These are phyloP conservation scores for Euphrasia arctica DNA, from an alignment of 305 asterid species.

Conservation along the genomic window DNA sequence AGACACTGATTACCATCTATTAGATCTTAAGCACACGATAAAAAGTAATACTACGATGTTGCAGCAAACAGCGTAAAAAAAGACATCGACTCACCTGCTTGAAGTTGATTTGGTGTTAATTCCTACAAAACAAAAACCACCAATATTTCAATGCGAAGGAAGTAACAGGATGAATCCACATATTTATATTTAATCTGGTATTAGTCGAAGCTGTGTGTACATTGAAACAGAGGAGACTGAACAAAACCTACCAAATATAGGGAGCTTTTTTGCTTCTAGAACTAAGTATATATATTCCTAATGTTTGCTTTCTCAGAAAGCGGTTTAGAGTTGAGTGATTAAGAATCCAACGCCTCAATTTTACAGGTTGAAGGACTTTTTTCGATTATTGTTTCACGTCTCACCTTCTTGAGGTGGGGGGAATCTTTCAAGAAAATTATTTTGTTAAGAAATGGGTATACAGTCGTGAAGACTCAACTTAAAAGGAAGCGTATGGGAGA, in stretches of 20 bases:
- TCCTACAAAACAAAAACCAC: slow-evolving; percentile 55
- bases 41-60: slow-evolving; percentile 5
- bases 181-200: slow-evolving; percentile 6
- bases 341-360: background rate
- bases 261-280: slow-evolving; percentile 15
- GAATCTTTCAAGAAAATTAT: background rate
- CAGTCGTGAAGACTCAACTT: slow-evolving; percentile 7
- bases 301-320: background rate
- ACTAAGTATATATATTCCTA: background rate
- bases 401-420: background rate
- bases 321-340: background rate
- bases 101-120: slow-evolving; percentile 91
- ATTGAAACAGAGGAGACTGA: slow-evolving; percentile 11
- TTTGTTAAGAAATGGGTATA: background rate
- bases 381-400: background rate
- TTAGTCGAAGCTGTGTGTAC: background rate
- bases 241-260: slow-evolving; percentile 11
- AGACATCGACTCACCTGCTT: slow-evolving; percentile 50
- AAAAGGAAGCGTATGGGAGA: slow-evolving; percentile 22
- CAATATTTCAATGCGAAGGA: slow-evolving; percentile 15
- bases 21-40: slow-evolving; percentile 13
- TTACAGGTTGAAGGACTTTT: background rate
- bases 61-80: slow-evolving; percentile 7
- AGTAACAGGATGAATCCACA: slow-evolving; percentile 20
- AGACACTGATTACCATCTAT: slow-evolving; percentile 2